phyloP scores from a whole-genome alignment of 2,329 filamentous ascomycete genomes.

The Cadophora sp. region DNA sequence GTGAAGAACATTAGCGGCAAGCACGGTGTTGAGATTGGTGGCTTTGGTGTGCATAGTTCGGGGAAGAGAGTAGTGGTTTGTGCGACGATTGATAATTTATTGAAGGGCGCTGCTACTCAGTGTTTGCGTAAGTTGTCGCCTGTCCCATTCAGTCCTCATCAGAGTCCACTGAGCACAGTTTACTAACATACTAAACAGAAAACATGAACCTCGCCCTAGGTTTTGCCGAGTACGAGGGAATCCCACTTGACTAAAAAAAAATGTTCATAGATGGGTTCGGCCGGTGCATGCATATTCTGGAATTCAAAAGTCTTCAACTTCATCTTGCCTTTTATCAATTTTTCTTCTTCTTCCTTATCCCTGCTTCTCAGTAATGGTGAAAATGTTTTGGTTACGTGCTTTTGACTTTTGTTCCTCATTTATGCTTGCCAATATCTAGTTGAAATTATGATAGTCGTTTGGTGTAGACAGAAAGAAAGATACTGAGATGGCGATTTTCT shows the following conservation, averaged over 20 bases:
- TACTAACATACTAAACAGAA: constrained; percentile 56
- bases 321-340: background rate
- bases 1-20: constrained; percentile 86
- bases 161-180: background rate
- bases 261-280: constrained; percentile 4
- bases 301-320: constrained; percentile 13
- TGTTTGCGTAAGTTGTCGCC: constrained; percentile 75
- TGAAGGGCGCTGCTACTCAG: constrained; percentile 93
- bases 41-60: constrained; percentile 88
- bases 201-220: constrained; percentile 95
- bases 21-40: constrained; percentile 93
- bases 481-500: background rate
- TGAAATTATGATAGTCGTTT: too few species aligned
- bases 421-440: background rate
- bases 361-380: background rate
- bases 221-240: constrained; percentile 88
- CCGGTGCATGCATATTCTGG: constrained; percentile 10
- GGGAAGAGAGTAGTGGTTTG: constrained; percentile 95
- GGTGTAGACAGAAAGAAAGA: background rate
- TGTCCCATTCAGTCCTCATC: background rate
- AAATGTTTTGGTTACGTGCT: background rate
- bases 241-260: constrained; percentile 58
- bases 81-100: constrained; percentile 89
- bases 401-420: background rate
- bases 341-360: background rate